A percentile compares a stretch with the other conserved stretches of the same genome.
phyloP scores from a whole-genome alignment of 2,329 filamentous ascomycete species.

The Pseudocercospora fuligena region DNA sequence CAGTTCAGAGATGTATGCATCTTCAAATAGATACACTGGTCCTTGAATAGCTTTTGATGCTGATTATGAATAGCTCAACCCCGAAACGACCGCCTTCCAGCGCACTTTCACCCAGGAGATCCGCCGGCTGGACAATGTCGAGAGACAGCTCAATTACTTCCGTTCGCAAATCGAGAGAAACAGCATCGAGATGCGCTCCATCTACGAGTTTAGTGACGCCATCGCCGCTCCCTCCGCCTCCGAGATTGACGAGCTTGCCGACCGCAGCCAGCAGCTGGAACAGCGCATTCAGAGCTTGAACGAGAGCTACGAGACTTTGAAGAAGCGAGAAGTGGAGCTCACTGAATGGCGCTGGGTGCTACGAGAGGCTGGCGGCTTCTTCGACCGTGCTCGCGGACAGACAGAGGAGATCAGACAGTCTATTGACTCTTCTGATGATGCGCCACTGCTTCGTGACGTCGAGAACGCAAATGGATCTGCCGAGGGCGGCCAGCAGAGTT shows the following conservation, averaged over 20 bases:
- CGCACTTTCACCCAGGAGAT: conserved; percentile 98
- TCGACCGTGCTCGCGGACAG: conserved; percentile 92
- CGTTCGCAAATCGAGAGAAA: conserved; percentile 94
- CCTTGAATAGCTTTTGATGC: conserved; percentile 23
- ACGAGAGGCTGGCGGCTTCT: conserved; percentile 94
- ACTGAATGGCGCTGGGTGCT: conserved; percentile 99
- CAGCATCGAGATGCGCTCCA: conserved; percentile 80
- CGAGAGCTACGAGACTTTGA: conserved; percentile 97
- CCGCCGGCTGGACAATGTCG: conserved; percentile 94
- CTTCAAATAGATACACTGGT: neutral
- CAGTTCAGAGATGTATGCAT: conserved; percentile 91
- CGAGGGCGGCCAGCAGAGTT: conserved; percentile 49
- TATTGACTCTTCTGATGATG: conserved; percentile 83
- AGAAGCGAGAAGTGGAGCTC: conserved; percentile 95
- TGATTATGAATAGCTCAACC: conserved; percentile 72
- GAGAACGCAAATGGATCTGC: conserved; percentile 68
- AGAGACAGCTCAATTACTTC: conserved; percentile 96
- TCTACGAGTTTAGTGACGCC: conserved; percentile 83
- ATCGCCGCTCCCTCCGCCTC: conserved; percentile 86
- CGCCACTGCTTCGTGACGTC: conserved; percentile 88
- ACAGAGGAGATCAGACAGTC: conserved; percentile 96
- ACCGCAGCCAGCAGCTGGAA: conserved; percentile 90
- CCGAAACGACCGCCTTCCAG: conserved; percentile 91
- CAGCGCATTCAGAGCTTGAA: conserved; percentile 89
- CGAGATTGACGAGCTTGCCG: conserved; percentile 94